These are phyloP conservation scores for Rosa lucieae DNA, from an alignment of 306 rosid species.

Conservation along the genomic window DNA sequence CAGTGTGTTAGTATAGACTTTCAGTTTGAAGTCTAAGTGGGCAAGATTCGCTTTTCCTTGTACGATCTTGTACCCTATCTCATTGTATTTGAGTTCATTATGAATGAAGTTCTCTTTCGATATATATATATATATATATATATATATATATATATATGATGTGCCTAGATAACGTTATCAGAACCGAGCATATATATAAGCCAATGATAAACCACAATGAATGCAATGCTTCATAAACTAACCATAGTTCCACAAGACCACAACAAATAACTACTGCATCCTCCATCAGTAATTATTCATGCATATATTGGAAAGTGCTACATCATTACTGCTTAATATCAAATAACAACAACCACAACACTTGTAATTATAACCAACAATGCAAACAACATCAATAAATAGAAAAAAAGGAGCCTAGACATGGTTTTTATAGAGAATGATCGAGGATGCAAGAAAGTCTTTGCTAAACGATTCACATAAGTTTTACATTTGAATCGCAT, in stretches of 20 bases:
- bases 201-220: not conserved
- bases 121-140: too few relatives aligned
- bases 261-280: not conserved
- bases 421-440: not conserved
- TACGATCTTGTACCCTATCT: too few relatives aligned
- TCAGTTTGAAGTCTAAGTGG: too few relatives aligned
- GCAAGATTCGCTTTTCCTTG: too few relatives aligned
- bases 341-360: not conserved
- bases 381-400: not conserved
- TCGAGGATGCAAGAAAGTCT: not conserved
- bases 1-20: too few relatives aligned
- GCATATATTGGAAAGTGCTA: not conserved
- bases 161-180: too few relatives aligned
- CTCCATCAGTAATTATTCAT: not conserved
- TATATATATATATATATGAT: too few relatives aligned
- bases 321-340: not conserved
- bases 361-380: not conserved
- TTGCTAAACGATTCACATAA: not conserved
- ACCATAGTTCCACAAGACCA: not conserved
- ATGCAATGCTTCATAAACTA: not conserved
- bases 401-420: not conserved
- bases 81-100: too few relatives aligned
- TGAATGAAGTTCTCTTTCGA: too few relatives aligned
- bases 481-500: conserved; percentile 8
- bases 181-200: not conserved